Percentiles rank a stretch among this genome's conserved stretches.
phyloP scores from a whole-genome alignment of 2,329 filamentous ascomycete genomes.

The Aureobasidium sp. region DNA sequence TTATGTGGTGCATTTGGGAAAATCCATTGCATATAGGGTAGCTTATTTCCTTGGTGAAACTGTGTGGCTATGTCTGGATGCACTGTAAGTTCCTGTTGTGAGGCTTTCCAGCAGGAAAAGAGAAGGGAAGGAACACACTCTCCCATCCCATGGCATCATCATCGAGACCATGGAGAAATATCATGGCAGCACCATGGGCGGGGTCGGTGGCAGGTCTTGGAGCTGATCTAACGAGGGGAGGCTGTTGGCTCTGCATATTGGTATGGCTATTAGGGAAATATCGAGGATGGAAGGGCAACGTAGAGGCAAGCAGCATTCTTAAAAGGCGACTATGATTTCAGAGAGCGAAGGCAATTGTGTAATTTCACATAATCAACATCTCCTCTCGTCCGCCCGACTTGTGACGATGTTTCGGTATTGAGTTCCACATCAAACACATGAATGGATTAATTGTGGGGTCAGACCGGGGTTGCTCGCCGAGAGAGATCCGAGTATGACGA shows the following conservation, averaged over 20 bases:
- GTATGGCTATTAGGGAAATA: background rate
- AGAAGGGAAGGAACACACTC: conserved; percentile 24
- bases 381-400: conserved; percentile 6
- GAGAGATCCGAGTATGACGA: background rate
- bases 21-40: conserved; percentile 44
- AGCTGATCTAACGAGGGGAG: conserved; percentile 34
- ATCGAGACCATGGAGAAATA: conserved; percentile 43
- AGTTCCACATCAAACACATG: background rate
- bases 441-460: background rate
- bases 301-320: background rate
- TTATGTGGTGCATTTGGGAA: conserved; percentile 45
- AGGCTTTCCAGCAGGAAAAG: no score
- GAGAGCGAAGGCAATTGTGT: background rate
- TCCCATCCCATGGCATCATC: conserved; percentile 41
- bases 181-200: conserved; percentile 37
- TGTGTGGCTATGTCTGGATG: conserved; percentile 37
- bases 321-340: background rate
- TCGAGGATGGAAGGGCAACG: background rate
- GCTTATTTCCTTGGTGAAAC: conserved; percentile 43
- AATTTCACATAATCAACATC: background rate
- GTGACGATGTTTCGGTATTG: background rate
- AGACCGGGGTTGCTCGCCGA: background rate
- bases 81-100: background rate
- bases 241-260: conserved; percentile 18
- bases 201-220: conserved; percentile 29